Percentiles rank a stretch among this genome's conserved stretches.
phyloP scores from a whole-genome alignment of 2,329 filamentous ascomycete genomes.

The Ophiostoma sp. region DNA sequence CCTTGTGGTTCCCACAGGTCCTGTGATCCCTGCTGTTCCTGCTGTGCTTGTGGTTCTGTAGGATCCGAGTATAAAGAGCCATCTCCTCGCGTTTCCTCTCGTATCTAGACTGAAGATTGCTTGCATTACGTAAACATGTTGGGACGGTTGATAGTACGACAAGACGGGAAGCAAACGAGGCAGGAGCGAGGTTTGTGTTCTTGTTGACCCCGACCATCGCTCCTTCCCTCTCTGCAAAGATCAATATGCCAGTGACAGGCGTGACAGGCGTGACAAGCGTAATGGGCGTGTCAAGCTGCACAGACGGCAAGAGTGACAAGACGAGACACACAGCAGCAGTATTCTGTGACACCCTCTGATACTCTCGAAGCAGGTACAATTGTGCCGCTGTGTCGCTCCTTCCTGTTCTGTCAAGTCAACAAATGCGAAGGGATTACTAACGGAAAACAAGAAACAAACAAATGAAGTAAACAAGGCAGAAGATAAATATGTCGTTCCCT shows the following conservation, averaged over 20 bases:
- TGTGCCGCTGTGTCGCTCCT: conserved; percentile 20
- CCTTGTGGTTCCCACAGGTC: background rate
- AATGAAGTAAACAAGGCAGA: background rate
- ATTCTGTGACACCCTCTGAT: background rate
- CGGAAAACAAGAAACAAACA: background rate
- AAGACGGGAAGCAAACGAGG: background rate
- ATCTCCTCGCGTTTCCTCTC: conserved; percentile 5
- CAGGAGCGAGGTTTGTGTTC: background rate
- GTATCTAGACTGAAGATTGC: background rate
- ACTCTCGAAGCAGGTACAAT: conserved; percentile 1
- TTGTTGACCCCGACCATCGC: conserved; percentile 11
- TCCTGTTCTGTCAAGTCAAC: conserved; percentile 14
- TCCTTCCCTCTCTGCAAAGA: conserved; percentile 5
- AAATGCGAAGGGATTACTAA: background rate
- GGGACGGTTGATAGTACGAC: background rate
- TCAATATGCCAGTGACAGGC: background rate
- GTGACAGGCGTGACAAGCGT: background rate
- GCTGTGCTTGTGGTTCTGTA: background rate
- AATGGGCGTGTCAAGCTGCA: background rate
- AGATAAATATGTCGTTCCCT: background rate
- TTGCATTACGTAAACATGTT: background rate
- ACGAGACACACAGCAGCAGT: conserved; percentile 1
- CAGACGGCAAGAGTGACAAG: background rate
- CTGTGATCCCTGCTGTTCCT: background rate
- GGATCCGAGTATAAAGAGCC: background rate